Evolutionary conservation across 768 basidiomycete genomes (phyloP), one percentile per base, ranked within the genome.

Genomic region (Amanita exitialis): DNA sequence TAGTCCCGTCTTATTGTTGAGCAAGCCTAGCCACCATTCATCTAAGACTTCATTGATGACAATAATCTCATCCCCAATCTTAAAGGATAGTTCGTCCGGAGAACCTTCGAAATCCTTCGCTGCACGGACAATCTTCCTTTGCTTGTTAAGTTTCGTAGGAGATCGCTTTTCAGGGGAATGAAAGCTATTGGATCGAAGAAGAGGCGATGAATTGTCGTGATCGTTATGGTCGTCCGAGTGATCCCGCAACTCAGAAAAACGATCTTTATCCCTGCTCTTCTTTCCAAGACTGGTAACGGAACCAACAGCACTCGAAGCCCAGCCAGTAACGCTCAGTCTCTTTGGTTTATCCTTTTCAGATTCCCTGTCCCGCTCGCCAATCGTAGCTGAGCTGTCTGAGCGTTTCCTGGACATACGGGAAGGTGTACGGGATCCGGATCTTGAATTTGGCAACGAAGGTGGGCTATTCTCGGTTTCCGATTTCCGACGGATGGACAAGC

Each of bases 11-110:
- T 72, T 72, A 1, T 87, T 89, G 50, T 76, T 67, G 30, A 80
- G 62, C 61, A 86, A 81, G 6, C 91, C 92, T 70, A 91, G 78
- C 86, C 90, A 94, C 92, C 92, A 94, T 53, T 80, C 90, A 54
- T 89, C 86, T 34, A 90, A 70, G 0, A 92, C 87, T 62, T 94
- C 90, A 30, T 80, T 82, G 25, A 89, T 58, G 25, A 93, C 82
- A 12, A 74, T 64, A 51, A 96, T 85, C 57, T 89, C 79, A 36
- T 85, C 83, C 0, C 90, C 92, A 4, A 73, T 69, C 52, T 69
- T 75, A n/a, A n/a, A n/a, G n/a, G n/a, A n/a, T n/a, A n/a, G n/a
- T n/a, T n/a, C n/a, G n/a, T n/a, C n/a, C n/a, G n/a, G n/a, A n/a
- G n/a, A n/a, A n/a, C n/a, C n/a, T n/a, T n/a, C n/a, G n/a, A n/a